phyloP scores from a whole-genome alignment of 805 yeast genomes.

The Wickerhamomyces strasburgensis region DNA sequence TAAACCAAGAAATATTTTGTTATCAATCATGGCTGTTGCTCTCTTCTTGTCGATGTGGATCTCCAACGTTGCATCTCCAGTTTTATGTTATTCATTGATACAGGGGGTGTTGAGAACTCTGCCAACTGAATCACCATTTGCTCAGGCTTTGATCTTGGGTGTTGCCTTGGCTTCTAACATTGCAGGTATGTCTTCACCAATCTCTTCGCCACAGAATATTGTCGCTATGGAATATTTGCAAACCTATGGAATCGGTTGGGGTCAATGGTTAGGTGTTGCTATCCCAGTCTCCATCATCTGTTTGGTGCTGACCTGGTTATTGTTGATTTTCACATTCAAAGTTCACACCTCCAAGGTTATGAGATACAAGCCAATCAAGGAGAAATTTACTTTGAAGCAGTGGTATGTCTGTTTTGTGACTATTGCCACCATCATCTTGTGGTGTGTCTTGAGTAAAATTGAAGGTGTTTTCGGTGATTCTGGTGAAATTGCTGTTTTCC shows the following conservation, averaged over 20 bases:
- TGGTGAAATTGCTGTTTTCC: slow-evolving; percentile 87
- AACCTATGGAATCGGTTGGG: slow-evolving; percentile 68
- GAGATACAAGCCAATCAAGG: slow-evolving; percentile 48
- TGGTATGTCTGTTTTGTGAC: slow-evolving; percentile 71
- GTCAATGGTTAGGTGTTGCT: slow-evolving; percentile 87
- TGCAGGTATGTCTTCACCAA: slow-evolving; percentile 96
- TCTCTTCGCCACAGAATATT: slow-evolving; percentile 93
- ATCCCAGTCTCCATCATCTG: slow-evolving; percentile 70
- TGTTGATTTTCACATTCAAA: slow-evolving; percentile 53
- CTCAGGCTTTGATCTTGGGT: slow-evolving; percentile 80
- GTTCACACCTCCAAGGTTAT: slow-evolving; percentile 42
- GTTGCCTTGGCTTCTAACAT: slow-evolving; percentile 88
- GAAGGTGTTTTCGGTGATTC: slow-evolving; percentile 78
- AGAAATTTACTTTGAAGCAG: slow-evolving; percentile 65
- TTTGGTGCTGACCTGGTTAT: slow-evolving; percentile 63
- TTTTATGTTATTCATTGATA: slow-evolving; percentile 78
- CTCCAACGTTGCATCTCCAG: slow-evolving; percentile 95
- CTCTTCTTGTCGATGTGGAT: slow-evolving; percentile 91
- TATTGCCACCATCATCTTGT: slow-evolving; percentile 65
- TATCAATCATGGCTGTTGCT: slow-evolving; percentile 81
- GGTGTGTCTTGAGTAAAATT: slow-evolving; percentile 83
- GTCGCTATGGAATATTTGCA: slow-evolving; percentile 80
- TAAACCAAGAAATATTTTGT: slow-evolving; percentile 68
- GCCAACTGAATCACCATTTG: slow-evolving; percentile 72
- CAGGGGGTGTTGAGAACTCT: slow-evolving; percentile 80